Evolutionary conservation across 179 eudicot species (phyloP).

Genomic region (Camellia oleifera): DNA sequence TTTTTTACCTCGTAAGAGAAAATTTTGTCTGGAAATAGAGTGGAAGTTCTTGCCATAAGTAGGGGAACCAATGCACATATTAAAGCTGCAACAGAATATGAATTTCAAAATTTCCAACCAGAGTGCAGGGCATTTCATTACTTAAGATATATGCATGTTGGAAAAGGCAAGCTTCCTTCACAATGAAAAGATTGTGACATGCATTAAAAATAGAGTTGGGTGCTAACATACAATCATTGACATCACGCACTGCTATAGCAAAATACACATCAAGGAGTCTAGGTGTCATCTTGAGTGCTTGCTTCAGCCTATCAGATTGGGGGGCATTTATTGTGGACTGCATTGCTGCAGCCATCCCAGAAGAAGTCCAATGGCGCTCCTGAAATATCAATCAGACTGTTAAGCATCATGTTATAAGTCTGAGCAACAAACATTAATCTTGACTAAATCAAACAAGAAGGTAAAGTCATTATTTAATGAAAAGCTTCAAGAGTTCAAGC

Average conservation of each 20-base stretch:
- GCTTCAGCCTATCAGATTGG: conserved; percentile 72
- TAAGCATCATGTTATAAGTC: neutral
- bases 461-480: neutral
- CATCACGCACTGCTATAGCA: conserved; percentile 66
- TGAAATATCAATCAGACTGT: conserved; percentile 32
- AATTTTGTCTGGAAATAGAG: conserved; percentile 69
- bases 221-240: conserved; percentile 65
- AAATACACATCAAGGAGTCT: conserved; percentile 79
- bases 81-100: conserved; percentile 59
- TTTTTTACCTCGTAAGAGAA: conserved; percentile 72
- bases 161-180: conserved; percentile 9
- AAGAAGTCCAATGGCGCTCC: conserved; percentile 93
- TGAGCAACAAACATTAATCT: neutral
- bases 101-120: conserved; percentile 5
- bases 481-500: neutral
- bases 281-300: conserved; percentile 74
- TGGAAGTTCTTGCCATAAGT: conserved; percentile 78
- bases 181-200: conserved; percentile 2
- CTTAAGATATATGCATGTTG: neutral
- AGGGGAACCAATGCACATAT: conserved; percentile 87
- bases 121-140: neutral
- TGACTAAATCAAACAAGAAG: conserved; percentile 6
- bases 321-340: conserved; percentile 63
- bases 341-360: conserved; percentile 72
- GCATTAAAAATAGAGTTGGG: neutral